These are phyloP conservation scores for Myxozyma udenii DNA, from an alignment of 805 yeast genomes.

Conservation along the genomic window DNA sequence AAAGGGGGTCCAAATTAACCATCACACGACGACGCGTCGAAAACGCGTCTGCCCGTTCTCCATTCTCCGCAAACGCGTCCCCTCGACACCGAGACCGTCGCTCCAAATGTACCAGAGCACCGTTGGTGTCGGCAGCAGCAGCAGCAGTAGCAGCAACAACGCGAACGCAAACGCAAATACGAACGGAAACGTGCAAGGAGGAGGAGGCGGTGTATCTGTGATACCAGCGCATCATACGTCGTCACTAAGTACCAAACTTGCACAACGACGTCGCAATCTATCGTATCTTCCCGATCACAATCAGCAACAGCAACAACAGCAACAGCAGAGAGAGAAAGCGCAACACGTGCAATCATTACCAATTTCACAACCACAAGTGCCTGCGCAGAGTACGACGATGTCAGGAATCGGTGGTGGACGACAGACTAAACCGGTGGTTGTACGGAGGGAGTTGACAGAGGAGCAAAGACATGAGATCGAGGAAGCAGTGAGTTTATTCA, in stretches of 20 bases:
- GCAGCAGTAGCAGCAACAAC: too few relatives aligned
- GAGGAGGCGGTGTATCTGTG: too few relatives aligned
- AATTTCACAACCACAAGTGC: background rate
- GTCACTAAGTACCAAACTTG: slow-evolving; percentile 13
- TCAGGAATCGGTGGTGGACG: background rate
- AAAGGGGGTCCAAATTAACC: too few relatives aligned
- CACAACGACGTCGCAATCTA: slow-evolving; percentile 17
- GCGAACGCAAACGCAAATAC: too few relatives aligned
- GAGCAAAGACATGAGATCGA: slow-evolving; percentile 64
- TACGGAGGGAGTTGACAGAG: slow-evolving; percentile 40
- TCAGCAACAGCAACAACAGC: background rate
- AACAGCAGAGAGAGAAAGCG: slow-evolving; percentile 1
- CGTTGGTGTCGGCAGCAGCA: too few relatives aligned
- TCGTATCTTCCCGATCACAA: slow-evolving; percentile 8
- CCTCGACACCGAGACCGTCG: too few relatives aligned
- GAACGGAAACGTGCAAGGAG: too few relatives aligned
- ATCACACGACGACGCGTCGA: too few relatives aligned
- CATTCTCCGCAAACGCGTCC: too few relatives aligned
- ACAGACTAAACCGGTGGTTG: background rate
- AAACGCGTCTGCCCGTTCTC: too few relatives aligned
- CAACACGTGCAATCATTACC: background rate
- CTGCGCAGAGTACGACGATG: background rate
- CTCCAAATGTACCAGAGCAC: too few relatives aligned
- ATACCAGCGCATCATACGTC: too few relatives aligned
- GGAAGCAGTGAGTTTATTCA: slow-evolving; percentile 46